These are phyloP conservation scores for Brachypodium distachyon DNA, from an alignment of 202 grass and related monocot species.

Conservation along the genomic window DNA sequence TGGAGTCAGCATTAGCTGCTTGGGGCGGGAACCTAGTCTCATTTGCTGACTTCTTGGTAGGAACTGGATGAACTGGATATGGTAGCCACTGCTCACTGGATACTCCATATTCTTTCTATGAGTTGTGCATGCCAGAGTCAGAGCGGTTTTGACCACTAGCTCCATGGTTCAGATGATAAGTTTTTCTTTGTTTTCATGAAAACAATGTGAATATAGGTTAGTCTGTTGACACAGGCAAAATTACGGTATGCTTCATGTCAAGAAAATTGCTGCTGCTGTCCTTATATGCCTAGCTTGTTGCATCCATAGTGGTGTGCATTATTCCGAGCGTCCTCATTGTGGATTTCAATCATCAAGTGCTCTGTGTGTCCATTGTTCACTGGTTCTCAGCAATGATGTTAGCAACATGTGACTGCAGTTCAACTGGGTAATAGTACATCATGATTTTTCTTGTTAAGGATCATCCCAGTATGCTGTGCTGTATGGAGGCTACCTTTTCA, in stretches of 20 bases:
- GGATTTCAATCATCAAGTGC: constrained; percentile 7
- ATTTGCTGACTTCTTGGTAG: constrained; percentile 2
- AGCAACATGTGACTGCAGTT: background rate
- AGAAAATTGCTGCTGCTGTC: constrained; percentile 18
- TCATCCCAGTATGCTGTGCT: background rate
- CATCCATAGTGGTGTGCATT: background rate
- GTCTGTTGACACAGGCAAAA: constrained; percentile 11
- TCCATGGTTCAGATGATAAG: background rate
- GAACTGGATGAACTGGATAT: constrained; percentile 8
- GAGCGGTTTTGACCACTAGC: constrained; percentile 6
- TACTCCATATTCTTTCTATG: background rate
- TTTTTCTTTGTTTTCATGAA: constrained; percentile 9
- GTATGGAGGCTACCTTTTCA: constrained; percentile 16
- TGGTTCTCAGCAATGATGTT: background rate
- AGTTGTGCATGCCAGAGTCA: background rate
- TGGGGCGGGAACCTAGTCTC: background rate
- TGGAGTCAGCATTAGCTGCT: background rate
- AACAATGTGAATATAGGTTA: constrained; percentile 26
- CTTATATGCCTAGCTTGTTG: background rate
- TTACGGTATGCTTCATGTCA: background rate
- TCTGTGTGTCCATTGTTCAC: constrained; percentile 2
- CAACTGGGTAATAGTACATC: constrained; percentile 15
- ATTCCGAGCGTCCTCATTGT: background rate
- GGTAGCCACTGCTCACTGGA: constrained; percentile 1
- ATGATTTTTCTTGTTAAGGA: constrained; percentile 6